phyloP scores from a whole-genome alignment of 345 rosid genomes.

The Eucalyptus pauciflora region DNA sequence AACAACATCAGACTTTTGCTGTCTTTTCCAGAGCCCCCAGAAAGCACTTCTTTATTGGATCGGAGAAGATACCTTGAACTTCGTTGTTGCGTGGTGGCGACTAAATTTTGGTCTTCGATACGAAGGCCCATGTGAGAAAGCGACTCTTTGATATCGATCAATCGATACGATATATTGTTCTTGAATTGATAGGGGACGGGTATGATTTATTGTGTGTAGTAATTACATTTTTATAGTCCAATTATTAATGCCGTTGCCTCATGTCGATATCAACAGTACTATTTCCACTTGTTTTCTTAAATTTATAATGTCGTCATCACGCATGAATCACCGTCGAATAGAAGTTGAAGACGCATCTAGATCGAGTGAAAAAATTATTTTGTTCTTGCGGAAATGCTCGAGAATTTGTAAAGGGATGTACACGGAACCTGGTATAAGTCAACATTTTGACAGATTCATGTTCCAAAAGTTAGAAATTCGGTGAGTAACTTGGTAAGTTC shows the following conservation, averaged over 20 bases:
- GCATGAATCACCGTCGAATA: background rate
- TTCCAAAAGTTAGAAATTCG: background rate
- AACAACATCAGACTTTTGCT: background rate
- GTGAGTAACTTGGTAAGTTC: background rate
- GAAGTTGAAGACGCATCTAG: background rate
- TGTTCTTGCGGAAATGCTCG: background rate
- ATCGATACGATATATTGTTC: background rate
- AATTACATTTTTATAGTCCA: background rate
- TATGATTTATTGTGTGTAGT: rapidly evolving
- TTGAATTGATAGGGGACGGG: background rate
- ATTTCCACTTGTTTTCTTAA: rapidly evolving
- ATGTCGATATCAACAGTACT: background rate
- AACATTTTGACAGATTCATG: background rate
- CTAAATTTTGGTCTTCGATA: background rate
- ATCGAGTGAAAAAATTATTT: background rate
- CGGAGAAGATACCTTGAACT: background rate
- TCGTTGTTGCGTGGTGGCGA: background rate
- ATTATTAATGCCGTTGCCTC: background rate
- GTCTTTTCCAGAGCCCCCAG: background rate
- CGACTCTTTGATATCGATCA: background rate
- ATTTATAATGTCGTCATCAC: background rate
- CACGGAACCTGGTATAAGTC: background rate
- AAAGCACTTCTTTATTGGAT: background rate
- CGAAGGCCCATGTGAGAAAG: background rate
- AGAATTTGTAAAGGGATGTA: background rate